Conservation (phyloP, 1,284 basidiomycete species). For the Tilletia caries region DNA sequence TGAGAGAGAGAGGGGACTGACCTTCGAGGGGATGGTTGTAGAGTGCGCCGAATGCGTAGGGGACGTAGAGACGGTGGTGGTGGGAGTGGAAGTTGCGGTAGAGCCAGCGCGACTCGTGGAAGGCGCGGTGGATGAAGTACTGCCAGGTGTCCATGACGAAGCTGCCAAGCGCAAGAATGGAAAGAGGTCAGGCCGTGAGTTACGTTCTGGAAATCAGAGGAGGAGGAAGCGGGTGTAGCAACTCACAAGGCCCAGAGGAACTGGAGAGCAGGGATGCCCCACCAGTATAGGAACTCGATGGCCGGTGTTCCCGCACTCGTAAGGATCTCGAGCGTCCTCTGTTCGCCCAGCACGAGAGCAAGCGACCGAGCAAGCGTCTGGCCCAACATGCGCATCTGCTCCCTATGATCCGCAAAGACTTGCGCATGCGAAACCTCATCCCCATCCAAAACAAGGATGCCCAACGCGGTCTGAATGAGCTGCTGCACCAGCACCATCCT, state of each 20-base stretch:
- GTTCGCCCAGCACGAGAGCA: background rate
- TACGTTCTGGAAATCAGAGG: background rate
- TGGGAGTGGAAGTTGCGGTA: slow-evolving; percentile 90
- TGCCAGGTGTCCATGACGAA: slow-evolving; percentile 97
- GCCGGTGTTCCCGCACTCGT: slow-evolving; percentile 60
- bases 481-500: slow-evolving; percentile 81
- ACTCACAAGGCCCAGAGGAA: slow-evolving; percentile 80
- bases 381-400: background rate
- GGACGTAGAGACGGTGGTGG: slow-evolving; percentile 94
- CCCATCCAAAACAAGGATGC: slow-evolving; percentile 67
- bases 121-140: slow-evolving; percentile 87
- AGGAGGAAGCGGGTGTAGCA: too few relatives aligned
- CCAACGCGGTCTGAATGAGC: slow-evolving; percentile 74
- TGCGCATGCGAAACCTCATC: slow-evolving; percentile 45
- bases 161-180: slow-evolving; percentile 57
- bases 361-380: background rate
- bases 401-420: slow-evolving; percentile 59
- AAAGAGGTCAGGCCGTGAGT: slow-evolving; percentile 16
- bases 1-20: too few relatives aligned
- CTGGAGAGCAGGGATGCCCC: slow-evolving; percentile 76
- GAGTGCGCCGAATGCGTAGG: slow-evolving; percentile 92
- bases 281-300: slow-evolving; percentile 84
- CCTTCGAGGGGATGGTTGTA: slow-evolving; percentile 94
- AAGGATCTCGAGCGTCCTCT: slow-evolving; percentile 46
- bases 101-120: slow-evolving; percentile 86